A percentile compares a stretch with the other conserved stretches of the same genome.
Conservation (phyloP, 371 early-diverging fungal species). For the Agmasoma carcini region DNA sequence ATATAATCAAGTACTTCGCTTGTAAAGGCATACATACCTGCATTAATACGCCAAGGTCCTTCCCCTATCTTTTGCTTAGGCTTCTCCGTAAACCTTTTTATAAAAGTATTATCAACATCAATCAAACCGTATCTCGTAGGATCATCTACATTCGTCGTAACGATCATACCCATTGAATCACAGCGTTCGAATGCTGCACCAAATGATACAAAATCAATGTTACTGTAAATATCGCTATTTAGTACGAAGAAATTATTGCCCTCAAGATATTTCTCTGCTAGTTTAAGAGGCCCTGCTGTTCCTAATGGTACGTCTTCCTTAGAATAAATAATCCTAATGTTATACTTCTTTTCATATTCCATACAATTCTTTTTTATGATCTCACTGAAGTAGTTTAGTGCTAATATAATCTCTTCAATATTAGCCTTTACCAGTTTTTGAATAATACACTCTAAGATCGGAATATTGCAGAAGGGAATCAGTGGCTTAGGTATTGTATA, state of each 20-base stretch:
- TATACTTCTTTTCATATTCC: slow-evolving; percentile 61
- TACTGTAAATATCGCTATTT: slow-evolving; percentile 94
- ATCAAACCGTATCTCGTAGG: slow-evolving; percentile 92
- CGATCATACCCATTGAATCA: slow-evolving; percentile 35
- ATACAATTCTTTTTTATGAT: slow-evolving; percentile 66
- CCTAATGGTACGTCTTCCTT: slow-evolving; percentile 87
- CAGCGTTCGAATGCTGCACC: slow-evolving; percentile 60
- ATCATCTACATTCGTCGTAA: slow-evolving; percentile 86
- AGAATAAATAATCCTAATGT: slow-evolving; percentile 79
- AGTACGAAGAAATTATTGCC: slow-evolving; percentile 85
- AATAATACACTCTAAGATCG: slow-evolving; percentile 95
- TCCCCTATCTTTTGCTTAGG: slow-evolving; percentile 72
- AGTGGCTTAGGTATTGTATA: slow-evolving; percentile 91
- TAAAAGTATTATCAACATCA: slow-evolving; percentile 57
- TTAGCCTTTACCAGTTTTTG: slow-evolving; percentile 84
- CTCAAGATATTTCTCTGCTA: slow-evolving; percentile 70
- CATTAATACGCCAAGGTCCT: slow-evolving; percentile 62
- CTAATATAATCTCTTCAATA: slow-evolving; percentile 84
- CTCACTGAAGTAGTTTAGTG: slow-evolving; percentile 85
- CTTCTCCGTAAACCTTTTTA: slow-evolving; percentile 91
- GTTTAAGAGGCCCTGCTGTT: slow-evolving; percentile 88
- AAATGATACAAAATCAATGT: slow-evolving; percentile 77
- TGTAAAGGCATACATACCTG: slow-evolving; percentile 89
- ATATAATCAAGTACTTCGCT: slow-evolving; percentile 76
- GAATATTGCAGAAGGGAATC: slow-evolving; percentile 91